These are phyloP conservation scores for Friedmanniomyces endolithicus DNA, from an alignment of 495 filamentous ascomycete genomes.

Conservation along the genomic window DNA sequence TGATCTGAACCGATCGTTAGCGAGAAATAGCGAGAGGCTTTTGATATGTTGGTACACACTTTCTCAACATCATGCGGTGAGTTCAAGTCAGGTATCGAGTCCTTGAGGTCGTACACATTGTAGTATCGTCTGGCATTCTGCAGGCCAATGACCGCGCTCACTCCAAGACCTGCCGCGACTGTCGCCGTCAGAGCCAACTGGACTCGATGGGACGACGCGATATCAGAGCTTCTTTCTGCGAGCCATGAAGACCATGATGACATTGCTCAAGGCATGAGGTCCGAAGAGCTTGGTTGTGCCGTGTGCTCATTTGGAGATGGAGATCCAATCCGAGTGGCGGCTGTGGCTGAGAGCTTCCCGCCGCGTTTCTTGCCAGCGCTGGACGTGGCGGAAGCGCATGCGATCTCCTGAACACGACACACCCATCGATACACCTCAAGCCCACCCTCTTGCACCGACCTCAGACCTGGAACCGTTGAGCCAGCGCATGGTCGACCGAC, in stretches of 20 bases:
- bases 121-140: constrained; percentile 28
- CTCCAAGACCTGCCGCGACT: constrained; percentile 22
- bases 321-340: not conserved
- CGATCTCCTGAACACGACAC: not conserved
- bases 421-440: not conserved
- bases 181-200: constrained; percentile 24
- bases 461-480: not conserved
- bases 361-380: not conserved
- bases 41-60: constrained; percentile 18
- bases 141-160: constrained; percentile 25
- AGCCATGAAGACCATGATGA: constrained; percentile 20
- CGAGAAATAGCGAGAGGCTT: constrained; percentile 23
- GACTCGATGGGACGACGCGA: constrained; percentile 18
- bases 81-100: constrained; percentile 29
- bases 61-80: constrained; percentile 26
- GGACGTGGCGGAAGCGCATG: not conserved
- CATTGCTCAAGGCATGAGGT: constrained; percentile 10
- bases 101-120: constrained; percentile 29
- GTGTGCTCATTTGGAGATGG: not conserved
- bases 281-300: too few relatives aligned
- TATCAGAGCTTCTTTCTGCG: constrained; percentile 11
- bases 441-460: not conserved
- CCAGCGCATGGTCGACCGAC: not conserved
- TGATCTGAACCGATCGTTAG: constrained; percentile 41
- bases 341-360: not conserved